Conservation (phyloP, 768 basidiomycete species). For the Hypholoma fasciculare region DNA sequence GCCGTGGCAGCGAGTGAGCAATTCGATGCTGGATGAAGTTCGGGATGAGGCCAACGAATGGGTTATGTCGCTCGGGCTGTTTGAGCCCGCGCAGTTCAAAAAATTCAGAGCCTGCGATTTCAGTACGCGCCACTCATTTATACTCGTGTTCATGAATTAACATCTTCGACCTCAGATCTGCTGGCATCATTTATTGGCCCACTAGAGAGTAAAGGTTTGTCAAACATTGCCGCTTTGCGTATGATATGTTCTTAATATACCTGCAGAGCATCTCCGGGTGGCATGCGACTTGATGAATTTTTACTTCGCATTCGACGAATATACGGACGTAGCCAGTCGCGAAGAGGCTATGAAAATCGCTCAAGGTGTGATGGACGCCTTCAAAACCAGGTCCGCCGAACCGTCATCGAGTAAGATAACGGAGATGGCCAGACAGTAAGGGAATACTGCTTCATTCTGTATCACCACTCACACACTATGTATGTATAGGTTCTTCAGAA, state of each 20-base stretch:
- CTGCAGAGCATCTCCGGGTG: constrained; percentile 16
- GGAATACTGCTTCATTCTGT: neutral
- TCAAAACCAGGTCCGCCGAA: constrained; percentile 16
- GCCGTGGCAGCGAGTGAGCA: constrained; percentile 19
- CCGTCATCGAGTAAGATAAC: constrained; percentile 26
- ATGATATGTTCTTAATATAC: neutral
- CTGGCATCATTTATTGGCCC: constrained; percentile 19
- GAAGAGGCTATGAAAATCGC: constrained; percentile 29
- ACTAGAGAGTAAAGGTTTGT: constrained; percentile 13
- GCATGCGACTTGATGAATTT: constrained; percentile 49
- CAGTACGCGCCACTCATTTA: constrained; percentile 6
- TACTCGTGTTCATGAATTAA: neutral
- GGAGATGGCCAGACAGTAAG: constrained; percentile 43
- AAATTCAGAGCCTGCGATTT: constrained; percentile 23
- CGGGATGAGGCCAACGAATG: constrained; percentile 16
- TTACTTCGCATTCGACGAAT: constrained; percentile 50
- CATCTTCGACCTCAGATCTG: constrained; percentile 11
- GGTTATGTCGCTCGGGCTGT: constrained; percentile 16
- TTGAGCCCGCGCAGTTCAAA: constrained; percentile 16
- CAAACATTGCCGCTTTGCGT: neutral
- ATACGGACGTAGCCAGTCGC: constrained; percentile 39
- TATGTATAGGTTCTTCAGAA: constrained; percentile 26
- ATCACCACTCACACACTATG: constrained; percentile 17
- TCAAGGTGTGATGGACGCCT: constrained; percentile 38
- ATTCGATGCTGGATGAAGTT: constrained; percentile 11